Base-by-base conservation (phyloP, 805 yeast genomes). In the Wickerhamiella brachini region DNA sequence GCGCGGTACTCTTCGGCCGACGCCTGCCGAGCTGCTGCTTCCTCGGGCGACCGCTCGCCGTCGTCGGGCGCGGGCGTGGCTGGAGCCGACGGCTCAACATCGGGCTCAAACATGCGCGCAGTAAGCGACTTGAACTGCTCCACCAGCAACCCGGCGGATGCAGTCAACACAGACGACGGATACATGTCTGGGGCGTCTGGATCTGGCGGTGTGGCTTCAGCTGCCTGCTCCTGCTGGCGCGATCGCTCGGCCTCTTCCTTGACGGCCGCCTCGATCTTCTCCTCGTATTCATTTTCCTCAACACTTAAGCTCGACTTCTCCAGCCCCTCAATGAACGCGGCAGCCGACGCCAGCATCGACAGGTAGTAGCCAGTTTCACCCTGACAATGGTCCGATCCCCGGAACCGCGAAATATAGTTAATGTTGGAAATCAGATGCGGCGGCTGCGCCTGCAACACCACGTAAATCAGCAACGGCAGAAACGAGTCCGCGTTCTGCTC, bases 351-450 rank as follows among this genome's bases (percentile, higher is more conserved):
- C 24, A 90, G 66, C n/a, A 95, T 85, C 26, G 95, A 85, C 50
- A 93, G 69, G 62, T 93, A 93, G 65, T 93, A 93, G 43, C 93
- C 84, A 0, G 90, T 81, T 64, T 93, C 99, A 8, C 98, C 97
- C 43, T 74, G 73, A 46, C 85, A 69, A 72, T 85, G 83, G 44
- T 79, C 85, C 6, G 78, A 80, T 51, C 78, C 80, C 56, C 97
- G 70, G 64, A 84, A 93, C 49, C 93, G 71, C 64, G 88, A 95
- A 56, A 93, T 86, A 65, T 87, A 93, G 53, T 77, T 78, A 53
- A 89, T 67, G 62, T 90, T 90, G 9, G 95, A 85, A 15, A 78
- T 74, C n/a, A 93, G 66, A 57, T 79, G 68, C 41, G 68, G 69
- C 1, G 87, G 79, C 51, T 78, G 77, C 1, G 90, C 79, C 58